phyloP scores from a whole-genome alignment of 2,329 filamentous ascomycete species.

The Amauroascus verrucosus region DNA sequence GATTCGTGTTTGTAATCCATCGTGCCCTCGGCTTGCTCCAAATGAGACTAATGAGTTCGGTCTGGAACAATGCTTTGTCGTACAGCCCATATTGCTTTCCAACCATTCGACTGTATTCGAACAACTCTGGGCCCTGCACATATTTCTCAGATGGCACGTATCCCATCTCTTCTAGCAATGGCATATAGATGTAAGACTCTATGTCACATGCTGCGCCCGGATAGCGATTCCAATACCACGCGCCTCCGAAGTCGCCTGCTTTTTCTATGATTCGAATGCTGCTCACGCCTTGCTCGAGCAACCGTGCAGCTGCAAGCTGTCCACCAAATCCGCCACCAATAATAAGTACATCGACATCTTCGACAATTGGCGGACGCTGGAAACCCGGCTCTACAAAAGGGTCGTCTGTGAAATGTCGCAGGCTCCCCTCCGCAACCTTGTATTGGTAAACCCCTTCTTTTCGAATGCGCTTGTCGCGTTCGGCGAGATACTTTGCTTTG shows the following conservation, averaged over 20 bases:
- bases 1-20: conserved; percentile 25
- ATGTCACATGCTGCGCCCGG: conserved; percentile 46
- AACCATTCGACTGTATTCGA: conserved; percentile 38
- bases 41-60: conserved; percentile 32
- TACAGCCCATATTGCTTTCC: conserved; percentile 38
- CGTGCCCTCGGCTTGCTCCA: conserved; percentile 38
- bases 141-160: conserved; percentile 48
- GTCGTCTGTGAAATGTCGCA: conserved; percentile 4
- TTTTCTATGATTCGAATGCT: conserved; percentile 33
- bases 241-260: conserved; percentile 41
- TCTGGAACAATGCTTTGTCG: conserved; percentile 39
- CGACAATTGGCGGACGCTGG: conserved; percentile 1
- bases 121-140: conserved; percentile 38
- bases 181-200: conserved; percentile 52
- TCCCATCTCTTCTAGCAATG: conserved; percentile 49
- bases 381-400: conserved; percentile 7
- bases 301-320: conserved; percentile 28
- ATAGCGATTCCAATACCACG: conserved; percentile 42
- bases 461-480: conserved; percentile 14
- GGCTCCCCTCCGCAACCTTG: not conserved
- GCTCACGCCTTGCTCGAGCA: conserved; percentile 29
- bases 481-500: conserved; percentile 10
- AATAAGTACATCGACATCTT: conserved; percentile 23
- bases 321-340: conserved; percentile 39
- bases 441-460: conserved; percentile 14